Base-by-base conservation (phyloP, 2,329 filamentous ascomycete genomes). In the Paracoccidioides lutzii region DNA sequence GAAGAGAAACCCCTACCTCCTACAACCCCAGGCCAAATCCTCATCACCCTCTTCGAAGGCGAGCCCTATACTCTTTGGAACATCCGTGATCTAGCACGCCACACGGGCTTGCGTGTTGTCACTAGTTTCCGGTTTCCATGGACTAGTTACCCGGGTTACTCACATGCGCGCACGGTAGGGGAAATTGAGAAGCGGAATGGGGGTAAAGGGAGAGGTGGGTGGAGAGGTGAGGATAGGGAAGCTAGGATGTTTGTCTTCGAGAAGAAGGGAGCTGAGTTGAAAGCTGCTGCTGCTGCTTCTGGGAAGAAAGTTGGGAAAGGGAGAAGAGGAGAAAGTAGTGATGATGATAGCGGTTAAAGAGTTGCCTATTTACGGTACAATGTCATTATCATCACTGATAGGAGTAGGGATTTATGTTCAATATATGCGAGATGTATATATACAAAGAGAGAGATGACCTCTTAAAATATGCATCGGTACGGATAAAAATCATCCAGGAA, bases 61-160 rank as follows among this genome's bases (percentile, higher is more conserved):
- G 86, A 94, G 69, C 93, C 93, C 0, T 98, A 98, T 69, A 91
- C 89, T 2, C 78, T 96, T 0, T 98, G 93, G 93, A 96, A 97
- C 73, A 79, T 97, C 32, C 81, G 84, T 40, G 91, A 96, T 73
- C 76, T 98, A 33, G 93, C 81, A 1, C 79, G 91, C 5, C 88
- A 95, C 65, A 69, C 69, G 44, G 72, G 74, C n/a, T 55, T 76
- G 59, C 64, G 66, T 58, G 71, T 76, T 55, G 69, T 74, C 12
- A 74, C 73, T 43, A 76, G 72, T 62, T 76, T 76, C 59, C 69
- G 61, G 42, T 76, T 77, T 57, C 73, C 74, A 5, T 74, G 75
- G 73, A 59, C 64, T 54, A 73, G 72, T 40, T 76, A 77, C 63
- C 67, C 71, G 38, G 70, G 73, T 3, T 76, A 77, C 59, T 70